Evolutionary conservation across 306 rosid species (phyloP), one percentile per base, ranked within the genome.

Genomic region (Datisca glomerata): DNA sequence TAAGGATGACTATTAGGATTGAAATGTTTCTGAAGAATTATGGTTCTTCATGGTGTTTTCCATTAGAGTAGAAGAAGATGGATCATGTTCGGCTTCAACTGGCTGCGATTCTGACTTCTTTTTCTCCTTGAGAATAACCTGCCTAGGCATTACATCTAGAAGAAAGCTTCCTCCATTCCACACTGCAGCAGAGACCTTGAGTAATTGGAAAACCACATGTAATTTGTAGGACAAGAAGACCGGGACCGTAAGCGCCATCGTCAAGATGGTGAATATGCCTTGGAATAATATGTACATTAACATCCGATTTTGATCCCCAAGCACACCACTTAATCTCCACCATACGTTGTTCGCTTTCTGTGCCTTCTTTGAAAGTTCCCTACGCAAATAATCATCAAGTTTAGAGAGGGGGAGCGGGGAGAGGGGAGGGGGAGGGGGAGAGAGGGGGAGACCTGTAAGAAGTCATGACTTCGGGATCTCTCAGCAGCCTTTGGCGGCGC

Each of bases 91-190:
- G 11, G 59, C 43, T 21, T 71, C 63, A 34, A 24, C 46, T 29
- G 73, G 76, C 49, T 56, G 75, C 43, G 48, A 42, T 61, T 41
- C 58, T 18, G 75, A 41, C 49, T 75, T 89, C 86, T 77, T 84
- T 41, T 78, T 75, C 78, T 84, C 93, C 69, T 80, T 80, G 32
- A 70, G 84, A 61, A 89, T 75, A 44, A 73, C 98, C 49, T 89
- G 93, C 75, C 78, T 65, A 7, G 98, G 98, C 98, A 89, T 80
- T 19, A 89, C 98, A 3, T 89, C 98, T 7, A 89, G 69, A 57
- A 89, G 63, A 59, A 84, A 89, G 68, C 92, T 78, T 28, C 93
- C 98, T 5, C 98, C 96, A 67, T 89, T 75, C 98, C 98, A 89
- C 1, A 74, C 63, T 5, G 96, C 23, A 1, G 98, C 93, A 21